These are phyloP conservation scores for Tolypocladium paradoxum DNA, from an alignment of 2,329 filamentous ascomycete species.

Conservation along the genomic window DNA sequence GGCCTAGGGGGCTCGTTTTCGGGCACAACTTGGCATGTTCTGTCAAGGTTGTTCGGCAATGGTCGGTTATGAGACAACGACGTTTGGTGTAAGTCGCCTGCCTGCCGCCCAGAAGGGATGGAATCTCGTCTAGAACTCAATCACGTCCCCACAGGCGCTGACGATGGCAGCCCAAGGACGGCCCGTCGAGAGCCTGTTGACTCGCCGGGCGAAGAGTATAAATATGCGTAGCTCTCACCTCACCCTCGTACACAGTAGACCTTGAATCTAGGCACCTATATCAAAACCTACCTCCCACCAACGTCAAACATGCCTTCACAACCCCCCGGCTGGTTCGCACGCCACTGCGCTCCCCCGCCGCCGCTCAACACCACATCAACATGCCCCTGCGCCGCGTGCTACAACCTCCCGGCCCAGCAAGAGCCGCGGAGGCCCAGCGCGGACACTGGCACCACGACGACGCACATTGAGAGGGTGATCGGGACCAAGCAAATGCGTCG, in stretches of 20 bases:
- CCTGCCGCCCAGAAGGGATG: background rate
- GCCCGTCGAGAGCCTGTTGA: background rate
- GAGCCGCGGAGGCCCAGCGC: background rate
- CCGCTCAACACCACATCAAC: slow-evolving; percentile 21
- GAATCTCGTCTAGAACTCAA: background rate
- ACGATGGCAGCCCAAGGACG: background rate
- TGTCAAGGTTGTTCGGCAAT: background rate
- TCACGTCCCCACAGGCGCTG: background rate
- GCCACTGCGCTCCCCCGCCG: slow-evolving; percentile 28
- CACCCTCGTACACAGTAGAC: background rate
- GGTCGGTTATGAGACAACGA: background rate
- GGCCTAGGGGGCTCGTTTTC: too few relatives aligned
- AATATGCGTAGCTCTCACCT: background rate
- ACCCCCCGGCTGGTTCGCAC: slow-evolving; percentile 26
- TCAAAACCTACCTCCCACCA: background rate
- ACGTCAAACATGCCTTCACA: slow-evolving; percentile 16
- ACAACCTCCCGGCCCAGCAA: slow-evolving; percentile 3
- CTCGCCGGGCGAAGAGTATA: background rate
- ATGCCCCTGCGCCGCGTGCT: slow-evolving; percentile 22
- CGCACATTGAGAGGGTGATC: slow-evolving; percentile 1
- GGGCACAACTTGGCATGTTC: background rate
- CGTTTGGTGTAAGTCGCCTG: background rate
- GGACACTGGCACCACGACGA: background rate
- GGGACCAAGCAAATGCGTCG: background rate
- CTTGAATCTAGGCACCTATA: background rate